phyloP scores from a whole-genome alignment of 495 filamentous ascomycete genomes.

The Stereocaulon alpinum region DNA sequence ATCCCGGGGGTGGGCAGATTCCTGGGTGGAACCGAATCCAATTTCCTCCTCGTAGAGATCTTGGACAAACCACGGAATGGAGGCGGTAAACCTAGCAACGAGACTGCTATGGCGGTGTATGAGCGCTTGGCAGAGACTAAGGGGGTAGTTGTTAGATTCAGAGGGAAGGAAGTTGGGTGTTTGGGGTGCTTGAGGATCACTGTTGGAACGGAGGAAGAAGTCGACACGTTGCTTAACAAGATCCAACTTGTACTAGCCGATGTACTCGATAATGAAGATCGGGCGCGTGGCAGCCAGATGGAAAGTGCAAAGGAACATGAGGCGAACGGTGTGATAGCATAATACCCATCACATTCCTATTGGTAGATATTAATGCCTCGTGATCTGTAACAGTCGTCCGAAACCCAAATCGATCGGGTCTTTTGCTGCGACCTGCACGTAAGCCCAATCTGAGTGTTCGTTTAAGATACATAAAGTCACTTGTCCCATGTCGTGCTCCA shows the following conservation, averaged over 20 bases:
- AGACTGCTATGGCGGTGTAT: constrained; percentile 65
- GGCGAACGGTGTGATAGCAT: constrained; percentile 25
- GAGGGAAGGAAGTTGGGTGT: constrained; percentile 86
- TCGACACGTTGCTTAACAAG: constrained; percentile 62
- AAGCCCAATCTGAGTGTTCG: neutral
- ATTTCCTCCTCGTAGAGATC: constrained; percentile 87
- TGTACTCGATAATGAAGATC: constrained; percentile 25
- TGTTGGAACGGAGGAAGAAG: constrained; percentile 81
- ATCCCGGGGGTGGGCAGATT: constrained; percentile 73
- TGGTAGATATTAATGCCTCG: constrained; percentile 4
- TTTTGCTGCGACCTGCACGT: neutral
- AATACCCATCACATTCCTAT: neutral
- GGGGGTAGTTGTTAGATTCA: constrained; percentile 86
- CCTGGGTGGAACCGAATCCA: constrained; percentile 67
- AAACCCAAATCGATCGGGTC: neutral
- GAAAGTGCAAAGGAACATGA: constrained; percentile 26
- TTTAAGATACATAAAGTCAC: neutral
- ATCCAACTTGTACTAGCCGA: constrained; percentile 50
- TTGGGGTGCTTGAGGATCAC: constrained; percentile 82
- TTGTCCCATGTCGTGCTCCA: neutral
- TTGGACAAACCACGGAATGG: constrained; percentile 47
- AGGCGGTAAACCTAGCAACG: constrained; percentile 66
- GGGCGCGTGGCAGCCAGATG: constrained; percentile 22
- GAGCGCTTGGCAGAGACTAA: constrained; percentile 74
- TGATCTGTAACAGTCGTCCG: neutral